A percentile compares a stretch with the other conserved stretches of the same genome.
These are phyloP conservation scores for Russula earlei DNA, from an alignment of 768 basidiomycete genomes.

Conservation along the genomic window DNA sequence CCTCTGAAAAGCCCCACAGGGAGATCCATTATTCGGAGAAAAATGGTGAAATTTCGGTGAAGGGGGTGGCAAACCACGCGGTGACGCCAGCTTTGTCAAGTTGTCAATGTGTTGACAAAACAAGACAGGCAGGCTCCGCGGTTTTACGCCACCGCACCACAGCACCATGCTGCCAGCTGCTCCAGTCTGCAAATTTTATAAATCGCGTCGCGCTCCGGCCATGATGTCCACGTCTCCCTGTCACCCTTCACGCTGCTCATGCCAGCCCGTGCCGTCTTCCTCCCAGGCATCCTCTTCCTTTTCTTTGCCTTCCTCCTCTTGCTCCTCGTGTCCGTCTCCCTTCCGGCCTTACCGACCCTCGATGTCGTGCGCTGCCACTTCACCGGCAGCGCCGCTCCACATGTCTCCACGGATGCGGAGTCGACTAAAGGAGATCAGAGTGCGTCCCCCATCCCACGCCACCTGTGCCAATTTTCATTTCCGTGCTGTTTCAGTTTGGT, in stretches of 20 bases:
- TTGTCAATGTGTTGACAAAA: background rate
- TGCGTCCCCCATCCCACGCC: background rate
- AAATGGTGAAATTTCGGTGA: too few species aligned
- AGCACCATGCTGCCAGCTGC: background rate
- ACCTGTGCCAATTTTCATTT: background rate
- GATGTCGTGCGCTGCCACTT: slow-evolving; percentile 58
- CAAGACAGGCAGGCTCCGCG: background rate
- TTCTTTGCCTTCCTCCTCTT: slow-evolving; percentile 55
- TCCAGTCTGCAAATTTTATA: background rate
- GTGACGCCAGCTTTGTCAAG: background rate
- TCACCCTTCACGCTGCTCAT: slow-evolving; percentile 23
- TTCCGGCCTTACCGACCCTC: slow-evolving; percentile 57
- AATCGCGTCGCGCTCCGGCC: background rate
- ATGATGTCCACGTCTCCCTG: background rate
- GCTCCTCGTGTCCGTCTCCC: slow-evolving; percentile 59
- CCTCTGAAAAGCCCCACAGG: too few species aligned
- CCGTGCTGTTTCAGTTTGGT: slow-evolving; percentile 42
- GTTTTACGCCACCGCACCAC: background rate
- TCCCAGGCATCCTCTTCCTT: slow-evolving; percentile 51
- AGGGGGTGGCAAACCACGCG: too few species aligned
- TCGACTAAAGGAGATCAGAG: slow-evolving; percentile 41
- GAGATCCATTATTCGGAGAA: too few species aligned
- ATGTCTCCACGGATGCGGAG: slow-evolving; percentile 26
- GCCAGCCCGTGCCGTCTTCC: slow-evolving; percentile 42
- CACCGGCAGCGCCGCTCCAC: slow-evolving; percentile 21